Percentiles rank a stretch among this genome's conserved stretches.
Conservation (phyloP, 345 rosid species). For the Aquilaria sinensis region DNA sequence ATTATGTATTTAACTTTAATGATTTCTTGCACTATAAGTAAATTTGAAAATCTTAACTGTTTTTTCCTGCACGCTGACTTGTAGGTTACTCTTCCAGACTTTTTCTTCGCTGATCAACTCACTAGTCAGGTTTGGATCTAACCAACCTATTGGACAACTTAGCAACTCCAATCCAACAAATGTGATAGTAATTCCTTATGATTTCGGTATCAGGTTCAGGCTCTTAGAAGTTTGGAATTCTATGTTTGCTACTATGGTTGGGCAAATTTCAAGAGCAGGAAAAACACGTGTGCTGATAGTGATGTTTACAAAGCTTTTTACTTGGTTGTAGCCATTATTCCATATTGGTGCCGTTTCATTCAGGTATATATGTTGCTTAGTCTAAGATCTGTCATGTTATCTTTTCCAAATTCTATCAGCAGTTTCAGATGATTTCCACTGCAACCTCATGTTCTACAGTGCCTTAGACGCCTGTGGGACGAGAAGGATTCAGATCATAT, state of each 20-base stretch:
- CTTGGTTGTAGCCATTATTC: conserved; percentile 47
- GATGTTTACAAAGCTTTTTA: conserved; percentile 36
- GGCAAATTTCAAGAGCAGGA: conserved; percentile 47
- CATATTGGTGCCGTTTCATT: conserved; percentile 66
- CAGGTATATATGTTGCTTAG: conserved; percentile 34
- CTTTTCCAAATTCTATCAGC: neutral
- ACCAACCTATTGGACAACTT: neutral
- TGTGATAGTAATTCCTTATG: neutral
- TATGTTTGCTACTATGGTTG: conserved; percentile 61
- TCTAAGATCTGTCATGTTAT: neutral
- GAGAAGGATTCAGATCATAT: conserved; percentile 43
- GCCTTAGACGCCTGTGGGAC: conserved; percentile 54
- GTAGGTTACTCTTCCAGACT: conserved; percentile 79
- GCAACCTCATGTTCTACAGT: conserved; percentile 22
- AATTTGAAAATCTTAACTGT: conserved; percentile 1
- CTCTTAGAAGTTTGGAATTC: conserved; percentile 47
- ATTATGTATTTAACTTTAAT: neutral
- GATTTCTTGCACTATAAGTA: neutral
- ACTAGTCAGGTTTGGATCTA: conserved; percentile 61
- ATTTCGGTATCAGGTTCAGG: conserved; percentile 41
- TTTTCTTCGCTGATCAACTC: conserved; percentile 83
- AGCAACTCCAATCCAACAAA: neutral
- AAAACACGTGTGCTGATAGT: conserved; percentile 41
- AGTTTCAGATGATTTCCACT: neutral
- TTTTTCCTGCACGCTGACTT: neutral